Base-by-base conservation (phyloP, 139 green algal species). In the Volvox africanus region DNA sequence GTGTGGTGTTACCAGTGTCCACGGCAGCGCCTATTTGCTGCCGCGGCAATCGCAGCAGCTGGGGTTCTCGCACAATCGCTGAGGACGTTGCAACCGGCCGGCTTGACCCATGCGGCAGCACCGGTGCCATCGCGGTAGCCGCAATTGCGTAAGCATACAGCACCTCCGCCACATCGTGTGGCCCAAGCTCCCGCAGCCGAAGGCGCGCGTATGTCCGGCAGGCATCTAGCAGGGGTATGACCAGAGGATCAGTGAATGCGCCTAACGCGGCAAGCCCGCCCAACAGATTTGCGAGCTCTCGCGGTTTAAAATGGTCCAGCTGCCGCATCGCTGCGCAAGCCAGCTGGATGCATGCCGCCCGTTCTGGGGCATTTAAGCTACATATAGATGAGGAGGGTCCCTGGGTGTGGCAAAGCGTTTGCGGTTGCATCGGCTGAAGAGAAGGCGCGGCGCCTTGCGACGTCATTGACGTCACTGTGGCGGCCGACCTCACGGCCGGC, bases 281-380 rank as follows among this genome's bases (percentile, higher is more conserved):
- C 6, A 89, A 50, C 69, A 89, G 69, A 71, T 89, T 89, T 26
- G 85, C 85, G 16, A n/a, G 18, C 69, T 89, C 85, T 1, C 85
- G 69, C 28, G 85, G 69, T 30, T 82, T 82, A 36, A 89, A 89
- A 1, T 16, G 24, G 35, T 35, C 50, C 13, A 81, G 22, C 62
- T 65, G 82, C 62, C 19, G 62, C 22, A 14, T 24, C 1, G 65
- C 62, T 12, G 82, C 62, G 19, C 6, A 24, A 30, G 82, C 82
- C 82, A 79, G 82, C 37, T 35, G 9, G 3, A 67, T 36, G 17
- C 36, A 32, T 11, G 78, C 78, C 35, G 14, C 13, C 30, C 61
- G 71, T 21, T 79, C 71, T 21, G 65, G 65, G 24, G 24, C 65
- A 55, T 55, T 55, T 14, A 9, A 55, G 9, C 9, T 9, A 9